Evolutionary conservation across 805 yeast genomes (phyloP).

Genomic region (Alloascoidea hylecoeti): DNA sequence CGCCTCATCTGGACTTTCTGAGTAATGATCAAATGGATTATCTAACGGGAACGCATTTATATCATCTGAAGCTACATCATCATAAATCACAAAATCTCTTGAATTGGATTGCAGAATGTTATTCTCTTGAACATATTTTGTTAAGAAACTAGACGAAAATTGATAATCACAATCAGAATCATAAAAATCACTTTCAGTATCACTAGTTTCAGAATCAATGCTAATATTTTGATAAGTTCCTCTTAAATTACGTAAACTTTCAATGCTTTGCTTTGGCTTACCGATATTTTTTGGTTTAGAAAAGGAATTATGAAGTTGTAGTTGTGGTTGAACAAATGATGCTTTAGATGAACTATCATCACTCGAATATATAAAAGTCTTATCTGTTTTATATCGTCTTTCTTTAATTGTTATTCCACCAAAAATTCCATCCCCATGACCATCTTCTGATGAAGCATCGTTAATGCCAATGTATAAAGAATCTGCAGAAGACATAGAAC

Average conservation of each 20-base stretch:
- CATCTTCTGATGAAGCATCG: too few species aligned
- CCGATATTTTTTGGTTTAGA: too few species aligned
- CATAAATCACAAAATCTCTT: not conserved
- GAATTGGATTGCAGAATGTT: not conserved
- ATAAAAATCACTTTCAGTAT: not conserved
- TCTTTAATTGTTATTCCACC: not conserved
- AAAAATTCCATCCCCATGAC: not conserved
- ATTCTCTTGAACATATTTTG: not conserved
- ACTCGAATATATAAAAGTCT: not conserved
- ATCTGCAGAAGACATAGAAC: not conserved
- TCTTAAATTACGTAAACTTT: not conserved
- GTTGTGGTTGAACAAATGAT: not conserved
- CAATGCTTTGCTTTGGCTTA: too few species aligned
- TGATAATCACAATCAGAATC: not conserved
- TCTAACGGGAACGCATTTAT: not conserved
- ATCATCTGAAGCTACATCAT: not conserved
- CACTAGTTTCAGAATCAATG: not conserved
- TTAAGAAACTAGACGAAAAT: not conserved
- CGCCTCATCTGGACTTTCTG: not conserved
- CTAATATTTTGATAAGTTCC: not conserved
- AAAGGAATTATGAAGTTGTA: not conserved
- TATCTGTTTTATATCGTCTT: not conserved
- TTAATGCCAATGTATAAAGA: not conserved
- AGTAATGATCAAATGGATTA: not conserved
- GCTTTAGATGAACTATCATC: not conserved